Base-by-base conservation (phyloP, 1,139 yeast genomes). In the Kazachstania sp. region DNA sequence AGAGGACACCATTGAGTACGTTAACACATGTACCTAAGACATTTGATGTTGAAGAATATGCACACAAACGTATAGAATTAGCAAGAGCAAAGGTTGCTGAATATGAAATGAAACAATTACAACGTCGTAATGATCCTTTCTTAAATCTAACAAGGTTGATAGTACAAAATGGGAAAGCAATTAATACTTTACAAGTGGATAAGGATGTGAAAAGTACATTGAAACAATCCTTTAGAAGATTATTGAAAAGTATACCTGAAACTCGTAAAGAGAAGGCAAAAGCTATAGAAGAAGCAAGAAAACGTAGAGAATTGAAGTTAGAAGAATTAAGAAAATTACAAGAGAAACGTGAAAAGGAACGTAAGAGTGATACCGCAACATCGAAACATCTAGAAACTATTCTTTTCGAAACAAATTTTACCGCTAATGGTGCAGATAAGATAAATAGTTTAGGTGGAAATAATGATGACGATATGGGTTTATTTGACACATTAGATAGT, bases 31-130 rank as follows among this genome's bases (percentile, higher is more conserved):
- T 37, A 4, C 26, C 28, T 12, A 43, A 43, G 34, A 54, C 59
- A 7, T 76, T 81, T 52, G 83, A 83, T 61, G 71, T 83, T 41
- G 75, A 72, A 12, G 76, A 67, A 36, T 80, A 79, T 57, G 81
- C 86, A 0, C 64, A 68, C 12, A 71, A 71, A 41, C 67, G 86
- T 45, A 54, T 70, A 16, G 59, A 55, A 7, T 59, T 71, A 6
- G 54, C 58, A 18, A 56, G 66, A 41, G 58, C 59, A 45, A 51
- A 62, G 40, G 64, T 64, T 19, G 52, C 55, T 38, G 68, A 64
- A 48, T 65, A 60, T 41, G 61, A 59, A 46, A 52, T 60, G 39
- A 62, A 60, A 46, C 61, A 58, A 49, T 55, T 56, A 51, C 51
- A 54, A 28, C 19, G 51, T 15, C 53, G 51, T 41, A 53, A 54